Conservation (phyloP, 2,329 filamentous ascomycete genomes). For the Aureobasidium uvarum region DNA sequence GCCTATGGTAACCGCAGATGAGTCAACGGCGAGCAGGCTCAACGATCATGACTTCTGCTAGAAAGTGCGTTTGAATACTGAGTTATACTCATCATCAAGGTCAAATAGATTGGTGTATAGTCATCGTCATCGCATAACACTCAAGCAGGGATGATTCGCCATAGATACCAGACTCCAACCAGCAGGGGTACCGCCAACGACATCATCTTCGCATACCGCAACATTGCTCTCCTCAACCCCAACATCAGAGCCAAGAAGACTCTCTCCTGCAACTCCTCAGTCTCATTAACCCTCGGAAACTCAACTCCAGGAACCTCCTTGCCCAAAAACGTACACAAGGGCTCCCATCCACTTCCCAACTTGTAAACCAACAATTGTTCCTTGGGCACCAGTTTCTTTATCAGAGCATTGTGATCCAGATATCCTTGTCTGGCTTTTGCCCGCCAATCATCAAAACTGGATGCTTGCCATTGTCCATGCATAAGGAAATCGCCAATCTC, state of each 20-base stretch:
- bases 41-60: too few relatives aligned
- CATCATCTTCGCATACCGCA: neutral
- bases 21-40: too few relatives aligned
- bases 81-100: too few relatives aligned
- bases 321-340: constrained; percentile 36
- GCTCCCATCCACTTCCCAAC: constrained; percentile 35
- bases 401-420: constrained; percentile 27
- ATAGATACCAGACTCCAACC: neutral
- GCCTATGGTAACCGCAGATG: too few relatives aligned
- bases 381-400: constrained; percentile 31
- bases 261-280: constrained; percentile 19
- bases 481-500: neutral
- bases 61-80: too few relatives aligned
- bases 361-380: constrained; percentile 36
- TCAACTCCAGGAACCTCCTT: constrained; percentile 31
- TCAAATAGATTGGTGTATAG: neutral
- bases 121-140: neutral
- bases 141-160: neutral
- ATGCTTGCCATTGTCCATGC: neutral
- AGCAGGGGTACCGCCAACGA: neutral
- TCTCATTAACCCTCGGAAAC: constrained; percentile 31
- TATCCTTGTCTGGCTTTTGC: constrained; percentile 12
- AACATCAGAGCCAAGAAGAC: neutral
- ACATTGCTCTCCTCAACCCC: neutral
- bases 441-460: neutral